Percentiles rank a stretch among this genome's conserved stretches.
These are phyloP conservation scores for Dissophora globulifera DNA, from an alignment of 192 early-diverging fungal genomes.

Conservation along the genomic window DNA sequence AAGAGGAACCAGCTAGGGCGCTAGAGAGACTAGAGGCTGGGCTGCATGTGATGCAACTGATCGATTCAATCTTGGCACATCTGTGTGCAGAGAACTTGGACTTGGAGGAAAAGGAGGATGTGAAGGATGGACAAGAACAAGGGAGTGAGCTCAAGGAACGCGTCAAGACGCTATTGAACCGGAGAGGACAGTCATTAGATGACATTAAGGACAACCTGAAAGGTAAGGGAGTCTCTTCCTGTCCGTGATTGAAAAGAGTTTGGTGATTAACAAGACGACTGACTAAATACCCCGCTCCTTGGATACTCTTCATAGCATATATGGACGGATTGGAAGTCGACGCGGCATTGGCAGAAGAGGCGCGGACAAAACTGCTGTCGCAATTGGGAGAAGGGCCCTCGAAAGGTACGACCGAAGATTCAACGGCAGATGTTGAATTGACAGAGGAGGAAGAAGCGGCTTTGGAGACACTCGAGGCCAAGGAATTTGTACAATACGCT, in stretches of 20 bases:
- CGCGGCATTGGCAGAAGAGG: slow-evolving; percentile 33
- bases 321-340: slow-evolving; percentile 39
- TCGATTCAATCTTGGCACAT: slow-evolving; percentile 76
- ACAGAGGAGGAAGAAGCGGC: slow-evolving; percentile 33
- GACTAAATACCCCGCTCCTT: not conserved
- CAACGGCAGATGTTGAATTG: slow-evolving; percentile 2
- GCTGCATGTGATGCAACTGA: slow-evolving; percentile 81
- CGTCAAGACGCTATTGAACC: slow-evolving; percentile 52
- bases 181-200: slow-evolving; percentile 56
- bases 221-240: slow-evolving; percentile 41
- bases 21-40: slow-evolving; percentile 83
- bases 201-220: slow-evolving; percentile 57
- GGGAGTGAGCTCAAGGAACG: slow-evolving; percentile 53
- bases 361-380: slow-evolving; percentile 37
- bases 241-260: too few species aligned
- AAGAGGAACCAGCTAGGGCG: slow-evolving; percentile 70
- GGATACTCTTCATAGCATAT: slow-evolving; percentile 16
- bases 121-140: not conserved
- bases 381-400: slow-evolving; percentile 19
- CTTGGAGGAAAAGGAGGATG: slow-evolving; percentile 19
- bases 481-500: slow-evolving; percentile 43
- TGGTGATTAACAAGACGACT: not conserved
- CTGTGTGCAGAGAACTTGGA: slow-evolving; percentile 64
- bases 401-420: not conserved
- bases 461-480: slow-evolving; percentile 38